Conservation (phyloP, 2,329 filamentous ascomycete genomes). For the Cordyceps cateniannulata region DNA sequence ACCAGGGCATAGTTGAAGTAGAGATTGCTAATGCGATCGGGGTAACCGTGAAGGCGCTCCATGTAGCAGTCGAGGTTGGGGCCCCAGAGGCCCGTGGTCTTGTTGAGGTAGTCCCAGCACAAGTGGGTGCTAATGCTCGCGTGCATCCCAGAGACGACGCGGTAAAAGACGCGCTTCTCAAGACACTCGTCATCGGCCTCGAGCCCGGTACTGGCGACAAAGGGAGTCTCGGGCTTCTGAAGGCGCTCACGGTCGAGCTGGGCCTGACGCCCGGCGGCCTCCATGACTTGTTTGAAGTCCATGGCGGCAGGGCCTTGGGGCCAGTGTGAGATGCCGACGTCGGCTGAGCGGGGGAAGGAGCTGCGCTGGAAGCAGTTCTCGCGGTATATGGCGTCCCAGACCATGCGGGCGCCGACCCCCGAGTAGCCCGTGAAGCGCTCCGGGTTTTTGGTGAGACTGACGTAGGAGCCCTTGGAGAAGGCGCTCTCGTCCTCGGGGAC, state of each 20-base stretch:
- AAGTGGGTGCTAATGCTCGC: constrained; percentile 94
- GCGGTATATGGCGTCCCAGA: constrained; percentile 94
- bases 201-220: constrained; percentile 57
- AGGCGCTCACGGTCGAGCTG: constrained; percentile 48
- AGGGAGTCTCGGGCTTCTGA: constrained; percentile 45
- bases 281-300: constrained; percentile 56
- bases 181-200: constrained; percentile 87
- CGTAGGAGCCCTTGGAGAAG: constrained; percentile 86
- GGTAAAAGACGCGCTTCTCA: constrained; percentile 98
- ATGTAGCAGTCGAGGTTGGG: constrained; percentile 89
- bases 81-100: constrained; percentile 87
- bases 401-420: constrained; percentile 75
- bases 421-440: constrained; percentile 94
- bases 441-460: constrained; percentile 86
- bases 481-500: constrained; percentile 90
- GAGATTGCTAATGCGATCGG: constrained; percentile 90
- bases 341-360: constrained; percentile 55
- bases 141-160: constrained; percentile 95
- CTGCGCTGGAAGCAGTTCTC: constrained; percentile 88
- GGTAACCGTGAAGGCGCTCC: constrained; percentile 72
- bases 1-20: constrained; percentile 99
- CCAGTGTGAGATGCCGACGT: constrained; percentile 40
- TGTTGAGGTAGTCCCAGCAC: constrained; percentile 94
- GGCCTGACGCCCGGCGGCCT: constrained; percentile 53
- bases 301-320: constrained; percentile 47